Percentiles rank a stretch among this genome's conserved stretches.
phyloP scores from a whole-genome alignment of 306 rosid genomes.

The Fagus crenata region DNA sequence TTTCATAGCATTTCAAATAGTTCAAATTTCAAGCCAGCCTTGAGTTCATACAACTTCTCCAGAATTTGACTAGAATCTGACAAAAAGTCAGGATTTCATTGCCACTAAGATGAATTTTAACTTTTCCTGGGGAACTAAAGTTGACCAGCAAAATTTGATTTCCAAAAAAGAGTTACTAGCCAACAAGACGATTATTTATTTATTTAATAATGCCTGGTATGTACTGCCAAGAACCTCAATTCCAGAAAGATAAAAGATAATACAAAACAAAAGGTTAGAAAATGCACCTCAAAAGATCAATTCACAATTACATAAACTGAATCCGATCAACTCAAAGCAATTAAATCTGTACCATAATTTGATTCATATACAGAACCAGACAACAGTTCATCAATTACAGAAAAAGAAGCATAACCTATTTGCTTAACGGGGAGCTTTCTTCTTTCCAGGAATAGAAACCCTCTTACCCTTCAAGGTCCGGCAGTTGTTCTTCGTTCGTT shows the following conservation, averaged over 20 bases:
- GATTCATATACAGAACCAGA: slow-evolving; percentile 13
- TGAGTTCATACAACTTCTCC: not conserved
- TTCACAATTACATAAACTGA: slow-evolving; percentile 18
- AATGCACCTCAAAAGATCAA: slow-evolving; percentile 14
- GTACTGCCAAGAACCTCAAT: slow-evolving; percentile 8
- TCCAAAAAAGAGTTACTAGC: not conserved
- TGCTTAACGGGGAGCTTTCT: slow-evolving; percentile 59
- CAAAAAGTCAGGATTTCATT: not conserved
- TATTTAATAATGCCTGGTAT: not conserved
- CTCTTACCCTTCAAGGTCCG: slow-evolving; percentile 93
- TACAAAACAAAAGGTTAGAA: not conserved
- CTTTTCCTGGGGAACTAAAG: not conserved
- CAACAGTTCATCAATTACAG: not conserved
- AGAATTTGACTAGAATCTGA: not conserved
- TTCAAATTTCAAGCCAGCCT: not conserved
- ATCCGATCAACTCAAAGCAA: slow-evolving; percentile 20
- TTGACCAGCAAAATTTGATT: not conserved
- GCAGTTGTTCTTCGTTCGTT: slow-evolving; percentile 88
- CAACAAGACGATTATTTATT: not conserved
- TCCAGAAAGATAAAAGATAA: not conserved
- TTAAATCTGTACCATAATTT: slow-evolving; percentile 5
- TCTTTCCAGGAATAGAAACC: slow-evolving; percentile 86
- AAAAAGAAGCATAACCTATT: not conserved
- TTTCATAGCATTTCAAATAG: not conserved
- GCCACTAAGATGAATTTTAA: not conserved